Evolutionary conservation across 2,329 filamentous ascomycete species (phyloP).

Genomic region (Claviceps capensis): DNA sequence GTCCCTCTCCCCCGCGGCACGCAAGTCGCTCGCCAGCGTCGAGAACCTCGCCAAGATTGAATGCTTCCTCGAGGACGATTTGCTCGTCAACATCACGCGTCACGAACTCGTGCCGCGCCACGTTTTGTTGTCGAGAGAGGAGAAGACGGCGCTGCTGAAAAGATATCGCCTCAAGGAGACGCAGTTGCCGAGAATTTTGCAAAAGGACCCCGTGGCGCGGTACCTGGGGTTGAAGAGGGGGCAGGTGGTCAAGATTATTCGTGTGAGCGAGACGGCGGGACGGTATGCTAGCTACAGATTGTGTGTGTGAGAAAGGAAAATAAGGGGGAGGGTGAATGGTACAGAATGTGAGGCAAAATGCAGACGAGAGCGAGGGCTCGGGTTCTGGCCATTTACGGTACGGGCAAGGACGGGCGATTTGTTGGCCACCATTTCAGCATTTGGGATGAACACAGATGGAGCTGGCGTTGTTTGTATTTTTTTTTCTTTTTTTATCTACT

Average conservation of each 20-base stretch:
- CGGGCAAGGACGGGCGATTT: background rate
- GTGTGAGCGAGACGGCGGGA: slow-evolving; percentile 88
- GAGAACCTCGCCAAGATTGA: slow-evolving; percentile 71
- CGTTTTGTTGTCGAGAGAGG: slow-evolving; percentile 75
- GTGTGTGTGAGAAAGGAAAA: slow-evolving; percentile 33
- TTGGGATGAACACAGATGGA: background rate
- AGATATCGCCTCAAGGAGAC: slow-evolving; percentile 95
- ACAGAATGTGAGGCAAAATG: background rate
- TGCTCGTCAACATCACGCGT: slow-evolving; percentile 95
- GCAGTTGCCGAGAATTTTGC: slow-evolving; percentile 82
- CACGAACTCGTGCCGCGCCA: slow-evolving; percentile 95
- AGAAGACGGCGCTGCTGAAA: slow-evolving; percentile 75
- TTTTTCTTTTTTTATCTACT: background rate
- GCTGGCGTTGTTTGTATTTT: slow-evolving; percentile 7
- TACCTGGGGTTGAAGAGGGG: slow-evolving; percentile 84
- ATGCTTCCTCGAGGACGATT: slow-evolving; percentile 88
- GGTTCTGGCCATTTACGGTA: background rate
- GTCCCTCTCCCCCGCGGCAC: slow-evolving; percentile 70
- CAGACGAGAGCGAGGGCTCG: background rate
- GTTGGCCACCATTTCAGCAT: background rate
- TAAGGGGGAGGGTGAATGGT: background rate
- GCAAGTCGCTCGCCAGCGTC: slow-evolving; percentile 72
- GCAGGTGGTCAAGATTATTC: slow-evolving; percentile 96
- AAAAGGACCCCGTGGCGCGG: slow-evolving; percentile 81
- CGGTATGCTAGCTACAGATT: slow-evolving; percentile 88